Base-by-base conservation (phyloP, 139 green algal species). In the Picochlorum sp. region DNA sequence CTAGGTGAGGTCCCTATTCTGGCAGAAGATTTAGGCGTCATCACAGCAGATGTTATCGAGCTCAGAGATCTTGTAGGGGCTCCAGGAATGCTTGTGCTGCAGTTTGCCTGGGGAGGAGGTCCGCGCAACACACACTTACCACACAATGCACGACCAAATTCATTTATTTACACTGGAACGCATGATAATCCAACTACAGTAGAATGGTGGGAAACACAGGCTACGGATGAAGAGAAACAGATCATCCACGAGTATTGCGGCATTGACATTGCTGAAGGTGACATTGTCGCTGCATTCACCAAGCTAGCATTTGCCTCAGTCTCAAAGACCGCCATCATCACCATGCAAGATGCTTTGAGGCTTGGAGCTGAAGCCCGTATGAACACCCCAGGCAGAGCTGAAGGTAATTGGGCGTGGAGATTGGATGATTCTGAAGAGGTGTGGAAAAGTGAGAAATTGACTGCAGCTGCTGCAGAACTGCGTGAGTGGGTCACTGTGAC, bases 121-220 rank as follows among this genome's bases (percentile, higher is more conserved):
- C 58, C 80, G 23, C 72, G 67, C 77, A 98, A 98, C 74, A 85
- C 87, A 44, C 94, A 99, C 79, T 78, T 99, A 54, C 87, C 88
- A 2, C 94, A 99, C 86, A 97, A 96, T 74, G 84, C 95, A 76
- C 91, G 96, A 66, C 80, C 90, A 56, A 98, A 98, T 87, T 88
- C 78, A 61, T 89, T 97, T 58, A 82, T 85, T 30, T 96, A 96
- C 68, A 79, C 84, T 30, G 89, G 92, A 47, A 99, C 94, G 0
- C 94, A 99, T 74, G 94, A 99, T 84, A 99, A 99, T 72, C 89
- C 96, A 67, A 98, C 93, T 0, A 62, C 82, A 3, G 75, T 88
- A 20, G 90, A 88, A 14, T 97, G 89, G 89, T 94, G 78, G 59
- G 62, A 82, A 60, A 72, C 72, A 37, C 84, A 78, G 14, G 66